Evolutionary conservation across 1,284 basidiomycete genomes (phyloP).

Genomic region (Tetrapyrgos nigripes): DNA sequence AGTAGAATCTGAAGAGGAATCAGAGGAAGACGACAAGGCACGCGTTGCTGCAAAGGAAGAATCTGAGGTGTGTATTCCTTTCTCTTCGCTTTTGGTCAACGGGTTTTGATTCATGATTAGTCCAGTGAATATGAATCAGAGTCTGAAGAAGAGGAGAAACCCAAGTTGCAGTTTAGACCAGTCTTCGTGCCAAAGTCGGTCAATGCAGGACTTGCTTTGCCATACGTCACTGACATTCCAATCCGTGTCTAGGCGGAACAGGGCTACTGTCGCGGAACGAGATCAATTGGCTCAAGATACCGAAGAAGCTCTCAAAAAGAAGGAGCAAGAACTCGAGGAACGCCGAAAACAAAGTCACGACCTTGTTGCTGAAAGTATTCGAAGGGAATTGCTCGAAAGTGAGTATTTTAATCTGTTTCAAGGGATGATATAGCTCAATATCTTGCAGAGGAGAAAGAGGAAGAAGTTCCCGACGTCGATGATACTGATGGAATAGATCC

Average conservation of each 20-base stretch:
- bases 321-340: conserved; percentile 74
- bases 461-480: conserved; percentile 86
- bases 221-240: background rate
- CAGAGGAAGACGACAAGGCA: conserved; percentile 46
- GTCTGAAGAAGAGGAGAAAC: conserved; percentile 70
- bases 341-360: conserved; percentile 83
- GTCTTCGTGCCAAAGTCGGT: conserved; percentile 90
- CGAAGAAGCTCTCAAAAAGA: conserved; percentile 68
- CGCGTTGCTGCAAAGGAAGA: conserved; percentile 43
- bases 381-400: conserved; percentile 86
- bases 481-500: conserved; percentile 96
- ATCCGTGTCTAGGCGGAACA: conserved; percentile 61
- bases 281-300: conserved; percentile 71
- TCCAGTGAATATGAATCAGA: conserved; percentile 81
- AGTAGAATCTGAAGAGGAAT: conserved; percentile 50
- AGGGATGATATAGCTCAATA: conserved; percentile 9
- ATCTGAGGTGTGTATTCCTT: conserved; percentile 45
- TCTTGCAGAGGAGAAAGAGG: conserved; percentile 82
- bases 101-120: conserved; percentile 39
- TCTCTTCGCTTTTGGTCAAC: background rate
- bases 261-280: conserved; percentile 69
- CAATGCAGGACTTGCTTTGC: conserved; percentile 22
- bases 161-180: conserved; percentile 78
- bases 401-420: conserved; percentile 29
- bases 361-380: conserved; percentile 88